Evolutionary conservation across 2,329 filamentous ascomycete genomes (phyloP).

Genomic region (Xylariaceae sp.): DNA sequence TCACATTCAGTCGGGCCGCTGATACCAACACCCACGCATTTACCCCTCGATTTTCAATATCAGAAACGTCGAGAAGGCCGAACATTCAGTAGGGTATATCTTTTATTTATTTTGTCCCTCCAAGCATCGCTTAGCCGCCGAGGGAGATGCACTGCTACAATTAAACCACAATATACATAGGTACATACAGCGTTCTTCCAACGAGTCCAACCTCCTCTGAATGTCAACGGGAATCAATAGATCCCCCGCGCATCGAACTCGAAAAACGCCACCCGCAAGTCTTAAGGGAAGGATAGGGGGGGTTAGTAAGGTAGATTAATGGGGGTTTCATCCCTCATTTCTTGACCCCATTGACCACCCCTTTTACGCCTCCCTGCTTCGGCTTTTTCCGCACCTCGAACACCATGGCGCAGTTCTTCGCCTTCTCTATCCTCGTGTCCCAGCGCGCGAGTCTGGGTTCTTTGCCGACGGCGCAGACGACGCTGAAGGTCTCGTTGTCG

Average conservation of each 20-base stretch:
- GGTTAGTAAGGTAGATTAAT: neutral
- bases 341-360: neutral
- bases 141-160: neutral
- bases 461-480: constrained; percentile 81
- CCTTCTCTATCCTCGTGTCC: constrained; percentile 54
- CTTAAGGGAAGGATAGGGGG: neutral
- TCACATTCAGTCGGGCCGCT: too few relatives aligned
- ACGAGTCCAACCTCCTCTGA: neutral
- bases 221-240: neutral
- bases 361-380: constrained; percentile 1
- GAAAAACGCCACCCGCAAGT: too few relatives aligned
- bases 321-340: neutral
- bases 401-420: constrained; percentile 78
- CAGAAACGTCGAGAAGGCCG: neutral
- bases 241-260: neutral
- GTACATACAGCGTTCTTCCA: neutral
- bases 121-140: constrained; percentile 2
- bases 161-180: constrained; percentile 4
- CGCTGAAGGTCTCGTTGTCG: constrained; percentile 70
- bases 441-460: constrained; percentile 82
- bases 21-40: neutral
- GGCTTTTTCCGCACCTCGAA: constrained; percentile 59
- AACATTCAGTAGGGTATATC: neutral
- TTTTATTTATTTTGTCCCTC: neutral
- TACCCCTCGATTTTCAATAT: neutral